Conservation (phyloP, 495 filamentous ascomycete species). For the Emericellopsis terricola region DNA sequence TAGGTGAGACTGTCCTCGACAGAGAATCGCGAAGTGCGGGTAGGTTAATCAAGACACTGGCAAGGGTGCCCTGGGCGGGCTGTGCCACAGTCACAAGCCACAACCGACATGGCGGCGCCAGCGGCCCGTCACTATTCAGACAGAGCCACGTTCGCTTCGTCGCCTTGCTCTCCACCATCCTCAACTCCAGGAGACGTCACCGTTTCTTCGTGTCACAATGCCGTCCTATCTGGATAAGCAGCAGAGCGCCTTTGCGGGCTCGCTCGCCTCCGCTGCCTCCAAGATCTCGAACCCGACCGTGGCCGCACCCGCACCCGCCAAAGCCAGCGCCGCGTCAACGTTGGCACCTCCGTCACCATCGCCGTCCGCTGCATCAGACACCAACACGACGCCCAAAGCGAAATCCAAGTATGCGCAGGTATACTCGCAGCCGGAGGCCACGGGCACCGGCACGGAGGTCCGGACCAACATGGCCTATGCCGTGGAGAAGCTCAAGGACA, state of each 20-base stretch:
- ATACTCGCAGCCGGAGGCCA: conserved; percentile 63
- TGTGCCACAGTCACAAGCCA: no score
- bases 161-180: no score
- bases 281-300: conserved; percentile 21
- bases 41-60: no score
- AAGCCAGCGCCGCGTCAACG: conserved; percentile 15
- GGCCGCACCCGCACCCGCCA: conserved; percentile 27
- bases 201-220: no score
- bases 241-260: conserved; percentile 25
- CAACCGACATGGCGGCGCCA: no score
- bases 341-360: conserved; percentile 18
- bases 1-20: no score
- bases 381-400: conserved; percentile 32
- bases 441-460: conserved; percentile 59
- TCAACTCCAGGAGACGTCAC: no score
- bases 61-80: no score
- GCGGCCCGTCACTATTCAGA: no score
- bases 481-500: conserved; percentile 67
- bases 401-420: conserved; percentile 36
- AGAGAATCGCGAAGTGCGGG: no score
- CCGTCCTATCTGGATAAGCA: conserved; percentile 32
- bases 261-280: conserved; percentile 25
- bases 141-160: no score
- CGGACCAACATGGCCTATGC: conserved; percentile 73
- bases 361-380: conserved; percentile 24